Evolutionary conservation across 148 eudicot genomes (phyloP).

Genomic region (Amaranthus cruentus): DNA sequence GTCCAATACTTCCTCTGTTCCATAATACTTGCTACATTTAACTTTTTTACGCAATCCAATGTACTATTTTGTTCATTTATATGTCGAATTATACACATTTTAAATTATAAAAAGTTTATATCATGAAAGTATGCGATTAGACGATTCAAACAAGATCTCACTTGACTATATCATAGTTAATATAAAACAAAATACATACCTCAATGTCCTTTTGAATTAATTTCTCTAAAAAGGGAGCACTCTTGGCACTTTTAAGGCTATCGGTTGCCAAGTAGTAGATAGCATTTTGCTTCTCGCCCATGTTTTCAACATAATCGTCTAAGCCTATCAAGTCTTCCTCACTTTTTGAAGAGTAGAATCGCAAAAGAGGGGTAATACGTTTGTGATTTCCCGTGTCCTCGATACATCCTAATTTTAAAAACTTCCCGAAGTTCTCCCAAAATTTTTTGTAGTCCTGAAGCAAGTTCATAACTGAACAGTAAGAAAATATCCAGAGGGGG

Average conservation of each 20-base stretch:
- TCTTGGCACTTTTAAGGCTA: constrained; percentile 90
- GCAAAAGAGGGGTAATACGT: constrained; percentile 72
- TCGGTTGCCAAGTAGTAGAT: constrained; percentile 94
- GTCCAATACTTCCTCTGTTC: too few species aligned
- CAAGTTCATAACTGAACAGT: background rate
- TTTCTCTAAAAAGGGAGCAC: constrained; percentile 97
- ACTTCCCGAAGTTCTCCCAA: constrained; percentile 98
- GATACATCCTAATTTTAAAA: constrained; percentile 87
- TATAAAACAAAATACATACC: constrained; percentile 38
- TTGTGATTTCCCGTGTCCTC: constrained; percentile 98
- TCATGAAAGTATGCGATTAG: too few species aligned
- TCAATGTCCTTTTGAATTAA: constrained; percentile 80
- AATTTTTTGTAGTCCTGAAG: constrained; percentile 85
- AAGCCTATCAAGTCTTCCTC: constrained; percentile 85
- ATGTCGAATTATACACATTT: too few species aligned
- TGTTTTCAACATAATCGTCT: constrained; percentile 91
- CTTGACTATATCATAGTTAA: background rate
- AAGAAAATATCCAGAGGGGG: background rate
- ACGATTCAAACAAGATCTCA: too few species aligned
- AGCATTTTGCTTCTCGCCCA: constrained; percentile 94
- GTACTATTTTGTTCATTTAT: too few species aligned
- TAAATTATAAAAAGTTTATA: too few species aligned
- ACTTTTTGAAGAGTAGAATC: constrained; percentile 81
- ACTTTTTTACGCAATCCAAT: too few species aligned
- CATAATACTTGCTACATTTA: too few species aligned